phyloP scores from a whole-genome alignment of 1,284 basidiomycete species.

The Ceratobasidium sp. region DNA sequence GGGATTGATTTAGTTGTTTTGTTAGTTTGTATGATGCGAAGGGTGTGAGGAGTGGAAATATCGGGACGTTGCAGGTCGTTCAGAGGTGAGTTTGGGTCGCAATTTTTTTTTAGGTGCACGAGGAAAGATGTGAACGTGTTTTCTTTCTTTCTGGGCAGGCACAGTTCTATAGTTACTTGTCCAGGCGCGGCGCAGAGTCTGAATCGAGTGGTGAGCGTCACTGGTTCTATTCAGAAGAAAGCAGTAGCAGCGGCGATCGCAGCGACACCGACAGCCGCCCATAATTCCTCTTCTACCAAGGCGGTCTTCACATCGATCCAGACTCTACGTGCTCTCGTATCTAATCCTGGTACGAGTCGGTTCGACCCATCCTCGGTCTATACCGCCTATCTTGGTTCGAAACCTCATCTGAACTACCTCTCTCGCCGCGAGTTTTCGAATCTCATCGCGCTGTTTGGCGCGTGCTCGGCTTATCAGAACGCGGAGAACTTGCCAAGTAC shows the following conservation, averaged over 20 bases:
- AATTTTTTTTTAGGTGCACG: not conserved
- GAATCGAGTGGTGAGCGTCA: not conserved
- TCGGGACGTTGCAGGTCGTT: not conserved
- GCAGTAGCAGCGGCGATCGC: too few species aligned
- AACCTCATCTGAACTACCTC: not conserved
- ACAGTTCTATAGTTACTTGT: not conserved
- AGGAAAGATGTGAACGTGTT: not conserved
- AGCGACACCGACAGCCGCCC: conserved; percentile 8
- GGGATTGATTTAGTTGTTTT: not conserved
- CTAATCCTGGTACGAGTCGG: not conserved
- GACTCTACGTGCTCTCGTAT: not conserved
- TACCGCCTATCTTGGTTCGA: not conserved
- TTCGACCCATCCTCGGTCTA: not conserved
- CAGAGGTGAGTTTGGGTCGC: not conserved
- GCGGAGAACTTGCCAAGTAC: not conserved
- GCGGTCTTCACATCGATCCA: not conserved
- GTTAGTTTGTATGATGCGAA: not conserved
- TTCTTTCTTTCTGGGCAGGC: not conserved
- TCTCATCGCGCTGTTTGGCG: conserved; percentile 17
- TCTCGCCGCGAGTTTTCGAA: conserved; percentile 29
- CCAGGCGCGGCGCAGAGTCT: too few species aligned
- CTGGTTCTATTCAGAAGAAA: not conserved
- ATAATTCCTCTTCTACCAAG: too few species aligned
- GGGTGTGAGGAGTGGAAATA: conserved; percentile 14
- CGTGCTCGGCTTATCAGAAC: conserved; percentile 1